A percentile compares a stretch with the other conserved stretches of the same genome.
phyloP scores from a whole-genome alignment of 345 rosid species.

The Barbarea vulgaris region DNA sequence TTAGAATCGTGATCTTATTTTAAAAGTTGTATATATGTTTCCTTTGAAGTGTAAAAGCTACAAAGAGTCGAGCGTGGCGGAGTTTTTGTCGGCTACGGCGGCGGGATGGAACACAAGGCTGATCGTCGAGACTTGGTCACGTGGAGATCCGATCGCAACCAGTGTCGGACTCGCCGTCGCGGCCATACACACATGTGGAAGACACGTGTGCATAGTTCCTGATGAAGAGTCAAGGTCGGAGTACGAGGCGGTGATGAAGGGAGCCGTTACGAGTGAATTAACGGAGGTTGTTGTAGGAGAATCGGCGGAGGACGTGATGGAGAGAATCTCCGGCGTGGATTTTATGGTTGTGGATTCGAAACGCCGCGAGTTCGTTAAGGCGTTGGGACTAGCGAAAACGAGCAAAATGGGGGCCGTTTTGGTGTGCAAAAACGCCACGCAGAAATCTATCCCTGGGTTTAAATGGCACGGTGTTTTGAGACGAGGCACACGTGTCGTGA shows the following conservation, averaged over 20 bases:
- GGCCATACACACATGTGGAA: conserved; percentile 64
- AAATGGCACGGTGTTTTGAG: conserved; percentile 59
- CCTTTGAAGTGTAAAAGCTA: conserved; percentile 46
- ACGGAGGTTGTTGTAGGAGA: conserved; percentile 50
- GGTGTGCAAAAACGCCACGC: conserved; percentile 70
- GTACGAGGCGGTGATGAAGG: conserved; percentile 50
- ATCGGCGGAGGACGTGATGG: conserved; percentile 55
- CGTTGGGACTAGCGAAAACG: conserved; percentile 61
- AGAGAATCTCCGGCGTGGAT: conserved; percentile 55
- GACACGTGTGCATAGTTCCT: conserved; percentile 81
- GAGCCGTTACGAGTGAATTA: conserved; percentile 33
- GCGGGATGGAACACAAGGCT: conserved; percentile 88
- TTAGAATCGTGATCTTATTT: conserved; percentile 4
- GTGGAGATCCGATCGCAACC: conserved; percentile 62
- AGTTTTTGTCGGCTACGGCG: conserved; percentile 81
- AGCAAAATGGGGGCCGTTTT: conserved; percentile 68
- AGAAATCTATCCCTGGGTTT: conserved; percentile 46
- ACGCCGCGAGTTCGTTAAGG: conserved; percentile 56
- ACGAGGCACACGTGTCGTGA: conserved; percentile 58
- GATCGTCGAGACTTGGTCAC: conserved; percentile 79
- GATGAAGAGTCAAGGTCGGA: conserved; percentile 67
- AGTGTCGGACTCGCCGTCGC: conserved; percentile 82
- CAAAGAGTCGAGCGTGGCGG: conserved; percentile 67
- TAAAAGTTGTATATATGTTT: not conserved
- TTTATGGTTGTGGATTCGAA: conserved; percentile 74